phyloP scores from a whole-genome alignment of 2,329 filamentous ascomycete species.

The Ophiostoma quercus region DNA sequence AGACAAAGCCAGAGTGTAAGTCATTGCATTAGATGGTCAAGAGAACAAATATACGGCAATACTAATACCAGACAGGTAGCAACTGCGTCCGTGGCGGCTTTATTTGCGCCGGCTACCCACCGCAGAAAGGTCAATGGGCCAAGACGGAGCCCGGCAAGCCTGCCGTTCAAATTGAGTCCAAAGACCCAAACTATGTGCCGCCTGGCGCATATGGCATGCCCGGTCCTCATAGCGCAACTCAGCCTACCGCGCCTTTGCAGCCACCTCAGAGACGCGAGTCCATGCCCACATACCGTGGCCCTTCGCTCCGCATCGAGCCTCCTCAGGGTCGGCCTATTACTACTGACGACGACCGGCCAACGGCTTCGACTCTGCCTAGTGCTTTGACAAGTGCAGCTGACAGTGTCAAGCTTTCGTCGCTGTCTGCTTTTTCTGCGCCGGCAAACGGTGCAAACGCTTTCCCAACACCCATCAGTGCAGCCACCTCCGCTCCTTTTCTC shows the following conservation, averaged over 20 bases:
- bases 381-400: slow-evolving; percentile 55
- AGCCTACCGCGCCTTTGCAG: slow-evolving; percentile 12
- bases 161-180: slow-evolving; percentile 73
- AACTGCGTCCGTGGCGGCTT: slow-evolving; percentile 91
- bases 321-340: slow-evolving; percentile 53
- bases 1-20: slow-evolving; percentile 87
- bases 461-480: slow-evolving; percentile 58
- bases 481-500: slow-evolving; percentile 41
- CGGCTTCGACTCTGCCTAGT: slow-evolving; percentile 55
- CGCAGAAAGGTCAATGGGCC: slow-evolving; percentile 69
- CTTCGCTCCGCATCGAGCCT: slow-evolving; percentile 57
- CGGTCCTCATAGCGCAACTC: slow-evolving; percentile 31
- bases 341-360: slow-evolving; percentile 54
- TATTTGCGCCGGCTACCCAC: slow-evolving; percentile 84
- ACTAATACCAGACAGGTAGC: slow-evolving; percentile 51
- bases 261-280: slow-evolving; percentile 49
- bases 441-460: slow-evolving; percentile 53
- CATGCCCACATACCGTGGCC: slow-evolving; percentile 56
- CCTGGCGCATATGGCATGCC: slow-evolving; percentile 57
- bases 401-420: slow-evolving; percentile 49
- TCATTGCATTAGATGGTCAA: slow-evolving; percentile 25
- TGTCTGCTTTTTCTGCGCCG: slow-evolving; percentile 46
- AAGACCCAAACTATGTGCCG: slow-evolving; percentile 62
- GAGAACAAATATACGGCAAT: slow-evolving; percentile 8
- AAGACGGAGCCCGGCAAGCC: slow-evolving; percentile 68